Evolutionary conservation across 2,329 filamentous ascomycete genomes (phyloP), one percentile per base, ranked within the genome.

Genomic region (Nemania diffusa): DNA sequence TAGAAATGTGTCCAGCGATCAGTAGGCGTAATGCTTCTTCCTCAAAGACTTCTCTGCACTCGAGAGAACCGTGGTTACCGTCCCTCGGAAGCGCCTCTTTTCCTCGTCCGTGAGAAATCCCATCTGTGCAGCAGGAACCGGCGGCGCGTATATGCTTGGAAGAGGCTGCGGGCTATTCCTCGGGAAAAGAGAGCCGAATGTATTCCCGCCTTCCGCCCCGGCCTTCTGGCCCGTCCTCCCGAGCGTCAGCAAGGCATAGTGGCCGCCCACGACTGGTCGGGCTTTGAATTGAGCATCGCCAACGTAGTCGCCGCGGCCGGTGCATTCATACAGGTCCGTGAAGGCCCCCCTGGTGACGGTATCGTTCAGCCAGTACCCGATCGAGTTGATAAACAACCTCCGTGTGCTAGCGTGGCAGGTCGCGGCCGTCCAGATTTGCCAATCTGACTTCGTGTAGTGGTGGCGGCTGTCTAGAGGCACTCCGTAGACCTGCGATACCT

Each of bases 371-470:
- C 91, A 93, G 70, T 80, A 81, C 0, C 89, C 89, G 8, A 92
- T 84, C 1, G 85, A 83, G 60, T 90, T 84, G 44, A 92, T 78
- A 65, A 92, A 90, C 70, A 88, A 83, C 0, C 82, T 80, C 42
- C 90, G 83, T 2, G 88, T 88, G 53, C 79, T 77, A 62, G 83
- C 80, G 34, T 82, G 83, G 2, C 88, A 85, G 0, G 92, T 88
- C 0, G 90, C 89, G 58, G 91, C 91, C 2, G 89, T 85, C 80
- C 91, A 91, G 76, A 92, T 88, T 73, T 91, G 88, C 91, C 91
- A 92, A 78, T 92, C 91, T 1, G 87, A 89, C 76, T 93, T 92
- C 59, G 90, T 90, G 80, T 92, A 92, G 13, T 90, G 78, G 78
- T 92, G 90, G 20, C 91, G 85, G 69, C 81, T 88, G 77, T 93